phyloP scores from a whole-genome alignment of 306 rosid genomes.

The Vigna unguiculata region DNA sequence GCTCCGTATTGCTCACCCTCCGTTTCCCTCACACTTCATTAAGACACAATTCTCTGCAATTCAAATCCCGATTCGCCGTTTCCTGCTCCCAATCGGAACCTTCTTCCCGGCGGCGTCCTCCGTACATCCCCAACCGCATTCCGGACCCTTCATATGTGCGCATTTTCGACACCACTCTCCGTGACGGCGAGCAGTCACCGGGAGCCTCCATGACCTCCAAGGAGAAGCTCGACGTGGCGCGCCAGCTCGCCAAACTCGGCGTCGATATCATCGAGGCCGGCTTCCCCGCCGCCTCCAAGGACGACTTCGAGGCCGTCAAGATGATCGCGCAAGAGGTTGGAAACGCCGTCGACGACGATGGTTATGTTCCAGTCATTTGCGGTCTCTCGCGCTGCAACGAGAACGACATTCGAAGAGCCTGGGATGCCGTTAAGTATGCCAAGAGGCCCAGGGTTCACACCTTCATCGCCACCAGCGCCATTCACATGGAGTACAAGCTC shows the following conservation, averaged over 20 bases:
- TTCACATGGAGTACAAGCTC: constrained; percentile 87
- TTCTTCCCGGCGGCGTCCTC: constrained; percentile 60
- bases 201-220: constrained; percentile 96
- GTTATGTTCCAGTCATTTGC: constrained; percentile 90
- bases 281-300: constrained; percentile 84
- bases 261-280: constrained; percentile 96
- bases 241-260: constrained; percentile 86
- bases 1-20: constrained; percentile 30
- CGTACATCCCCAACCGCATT: constrained; percentile 82
- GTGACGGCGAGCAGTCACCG: constrained; percentile 98
- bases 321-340: constrained; percentile 80
- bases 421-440: constrained; percentile 93
- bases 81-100: constrained; percentile 39
- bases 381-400: constrained; percentile 86
- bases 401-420: constrained; percentile 81
- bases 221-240: constrained; percentile 88
- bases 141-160: constrained; percentile 85
- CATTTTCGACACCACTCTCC: constrained; percentile 93
- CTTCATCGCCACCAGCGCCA: constrained; percentile 88
- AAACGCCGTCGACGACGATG: constrained; percentile 66
- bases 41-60: not conserved
- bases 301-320: constrained; percentile 85
- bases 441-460: constrained; percentile 86
- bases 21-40: constrained; percentile 30
- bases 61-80: constrained; percentile 35